These are phyloP conservation scores for Leptoxyphium fumago DNA, from an alignment of 2,329 filamentous ascomycete species.

Conservation along the genomic window DNA sequence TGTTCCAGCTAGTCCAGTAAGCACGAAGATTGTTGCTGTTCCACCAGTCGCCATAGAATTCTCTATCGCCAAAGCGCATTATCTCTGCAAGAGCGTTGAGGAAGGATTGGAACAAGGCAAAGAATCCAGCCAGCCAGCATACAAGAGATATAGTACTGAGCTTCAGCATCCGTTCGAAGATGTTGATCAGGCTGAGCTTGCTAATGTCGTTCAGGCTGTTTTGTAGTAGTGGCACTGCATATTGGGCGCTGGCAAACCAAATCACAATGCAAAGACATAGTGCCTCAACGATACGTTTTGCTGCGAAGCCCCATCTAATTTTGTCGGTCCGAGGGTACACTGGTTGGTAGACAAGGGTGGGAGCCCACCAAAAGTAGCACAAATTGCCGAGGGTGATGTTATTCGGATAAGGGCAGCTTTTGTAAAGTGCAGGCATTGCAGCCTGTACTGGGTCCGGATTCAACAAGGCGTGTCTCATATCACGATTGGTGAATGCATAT, in stretches of 20 bases:
- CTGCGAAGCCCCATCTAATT: slow-evolving; percentile 78
- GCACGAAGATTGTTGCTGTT: slow-evolving; percentile 72
- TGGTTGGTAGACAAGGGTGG: slow-evolving; percentile 90
- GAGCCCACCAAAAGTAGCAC: slow-evolving; percentile 95
- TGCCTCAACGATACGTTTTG: slow-evolving; percentile 67
- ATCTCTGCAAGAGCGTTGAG: slow-evolving; percentile 86
- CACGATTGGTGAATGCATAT: slow-evolving; percentile 91
- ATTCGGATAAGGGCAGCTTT: slow-evolving; percentile 67
- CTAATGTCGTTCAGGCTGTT: slow-evolving; percentile 86
- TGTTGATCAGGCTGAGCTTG: slow-evolving; percentile 62
- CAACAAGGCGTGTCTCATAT: slow-evolving; percentile 69
- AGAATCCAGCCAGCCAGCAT: slow-evolving; percentile 96
- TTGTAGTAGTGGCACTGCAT: slow-evolving; percentile 73
- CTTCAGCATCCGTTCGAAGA: slow-evolving; percentile 83
- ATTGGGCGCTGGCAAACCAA: slow-evolving; percentile 90
- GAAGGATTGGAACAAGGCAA: slow-evolving; percentile 85
- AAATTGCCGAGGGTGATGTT: slow-evolving; percentile 85
- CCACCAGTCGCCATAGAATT: slow-evolving; percentile 98
- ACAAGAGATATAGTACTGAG: slow-evolving; percentile 87
- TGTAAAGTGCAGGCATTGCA: slow-evolving; percentile 69
- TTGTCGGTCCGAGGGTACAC: slow-evolving; percentile 75
- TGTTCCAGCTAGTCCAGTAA: slow-evolving; percentile 97
- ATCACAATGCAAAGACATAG: slow-evolving; percentile 72
- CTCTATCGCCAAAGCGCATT: slow-evolving; percentile 76
- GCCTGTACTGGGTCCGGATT: slow-evolving; percentile 52